Percentiles rank a stretch among this genome's conserved stretches.
phyloP scores from a whole-genome alignment of 2,329 filamentous ascomycete genomes.

The Nemania bipapillata region DNA sequence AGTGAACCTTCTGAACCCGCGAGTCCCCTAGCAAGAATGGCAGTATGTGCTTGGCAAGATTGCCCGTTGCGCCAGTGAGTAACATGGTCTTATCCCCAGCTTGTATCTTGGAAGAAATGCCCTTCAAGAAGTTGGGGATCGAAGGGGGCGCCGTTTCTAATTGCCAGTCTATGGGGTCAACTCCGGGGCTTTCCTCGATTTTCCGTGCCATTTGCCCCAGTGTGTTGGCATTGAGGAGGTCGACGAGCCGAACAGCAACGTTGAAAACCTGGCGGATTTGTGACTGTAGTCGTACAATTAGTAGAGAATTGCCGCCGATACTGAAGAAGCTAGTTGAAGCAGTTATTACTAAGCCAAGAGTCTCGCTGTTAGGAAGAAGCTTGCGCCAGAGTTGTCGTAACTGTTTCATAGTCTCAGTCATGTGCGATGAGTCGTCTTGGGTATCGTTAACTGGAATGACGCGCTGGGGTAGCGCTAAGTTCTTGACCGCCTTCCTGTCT shows the following conservation, averaged over 20 bases:
- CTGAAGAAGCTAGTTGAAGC: slow-evolving; percentile 40
- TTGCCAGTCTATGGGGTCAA: slow-evolving; percentile 35
- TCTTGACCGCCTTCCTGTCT: slow-evolving; percentile 29
- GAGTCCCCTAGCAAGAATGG: not conserved
- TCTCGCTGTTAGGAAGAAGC: not conserved
- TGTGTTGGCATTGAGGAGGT: slow-evolving; percentile 34
- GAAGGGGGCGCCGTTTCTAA: slow-evolving; percentile 30
- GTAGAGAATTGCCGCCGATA: slow-evolving; percentile 41
- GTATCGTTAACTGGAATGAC: not conserved
- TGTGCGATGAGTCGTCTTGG: too few species aligned
- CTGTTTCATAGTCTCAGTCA: slow-evolving; percentile 11
- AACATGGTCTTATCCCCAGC: slow-evolving; percentile 25
- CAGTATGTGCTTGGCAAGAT: slow-evolving; percentile 29
- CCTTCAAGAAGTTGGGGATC: slow-evolving; percentile 26
- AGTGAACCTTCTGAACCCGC: slow-evolving; percentile 32
- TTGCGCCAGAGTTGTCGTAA: slow-evolving; percentile 5
- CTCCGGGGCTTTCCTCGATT: slow-evolving; percentile 10
- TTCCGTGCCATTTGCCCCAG: slow-evolving; percentile 35
- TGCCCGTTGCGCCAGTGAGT: slow-evolving; percentile 39
- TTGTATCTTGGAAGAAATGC: too few species aligned
- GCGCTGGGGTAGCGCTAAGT: slow-evolving; percentile 23
- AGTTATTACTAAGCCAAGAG: not conserved
- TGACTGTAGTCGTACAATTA: slow-evolving; percentile 32
- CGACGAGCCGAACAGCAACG: slow-evolving; percentile 24
- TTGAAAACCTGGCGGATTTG: slow-evolving; percentile 24